phyloP scores from a whole-genome alignment of 2,329 filamentous ascomycete species.

The Hirsutella rhossiliensis region DNA sequence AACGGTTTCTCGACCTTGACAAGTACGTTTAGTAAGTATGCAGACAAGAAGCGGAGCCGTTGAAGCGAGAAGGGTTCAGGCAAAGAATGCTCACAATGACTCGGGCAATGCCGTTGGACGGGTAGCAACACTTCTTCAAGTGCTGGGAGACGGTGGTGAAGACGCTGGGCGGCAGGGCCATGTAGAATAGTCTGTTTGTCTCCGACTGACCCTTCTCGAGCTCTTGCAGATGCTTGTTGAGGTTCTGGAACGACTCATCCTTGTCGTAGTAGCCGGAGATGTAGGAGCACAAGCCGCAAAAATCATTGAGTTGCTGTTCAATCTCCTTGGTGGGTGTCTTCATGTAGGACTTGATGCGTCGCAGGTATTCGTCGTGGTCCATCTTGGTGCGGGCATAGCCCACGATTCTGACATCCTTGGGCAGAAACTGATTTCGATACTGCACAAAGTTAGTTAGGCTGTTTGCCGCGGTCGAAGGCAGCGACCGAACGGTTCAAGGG shows the following conservation, averaged over 20 bases:
- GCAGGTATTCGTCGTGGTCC: conserved; percentile 92
- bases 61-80: not conserved
- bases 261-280: conserved; percentile 96
- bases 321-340: conserved; percentile 97
- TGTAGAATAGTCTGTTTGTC: conserved; percentile 94
- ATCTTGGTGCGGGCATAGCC: conserved; percentile 99
- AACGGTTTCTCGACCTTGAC: conserved; percentile 94
- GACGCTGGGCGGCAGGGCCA: conserved; percentile 94
- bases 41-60: not conserved
- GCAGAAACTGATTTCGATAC: conserved; percentile 99
- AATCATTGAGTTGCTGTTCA: conserved; percentile 88
- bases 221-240: conserved; percentile 76
- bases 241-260: conserved; percentile 81
- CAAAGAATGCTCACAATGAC: conserved; percentile 64
- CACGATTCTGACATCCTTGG: conserved; percentile 89
- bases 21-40: conserved; percentile 13
- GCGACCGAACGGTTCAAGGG: not conserved
- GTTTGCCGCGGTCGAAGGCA: not conserved
- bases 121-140: conserved; percentile 95
- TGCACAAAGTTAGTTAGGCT: conserved; percentile 25
- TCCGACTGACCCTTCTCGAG: conserved; percentile 74
- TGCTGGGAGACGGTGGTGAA: conserved; percentile 98
- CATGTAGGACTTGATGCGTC: conserved; percentile 93
- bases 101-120: conserved; percentile 75
- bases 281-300: conserved; percentile 81